Evolutionary conservation across 441 rosid genomes (phyloP).

Genomic region (Adansonia grandidieri): DNA sequence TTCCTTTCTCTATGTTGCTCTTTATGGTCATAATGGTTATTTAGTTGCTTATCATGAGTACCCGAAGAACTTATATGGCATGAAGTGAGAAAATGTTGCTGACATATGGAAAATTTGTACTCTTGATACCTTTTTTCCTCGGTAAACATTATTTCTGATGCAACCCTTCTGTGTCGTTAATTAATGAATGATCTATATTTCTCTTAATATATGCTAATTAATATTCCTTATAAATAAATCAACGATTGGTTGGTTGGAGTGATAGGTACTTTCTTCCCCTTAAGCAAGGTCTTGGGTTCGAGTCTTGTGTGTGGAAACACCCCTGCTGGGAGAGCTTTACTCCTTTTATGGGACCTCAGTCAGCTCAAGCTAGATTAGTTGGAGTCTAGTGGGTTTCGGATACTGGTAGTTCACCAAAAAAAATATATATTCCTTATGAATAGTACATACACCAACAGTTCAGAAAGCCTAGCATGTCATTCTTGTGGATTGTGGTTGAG

Average conservation of each 20-base stretch:
- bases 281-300: too few species aligned
- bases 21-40: slow-evolving; percentile 21
- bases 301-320: too few species aligned
- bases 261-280: too few species aligned
- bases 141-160: not conserved
- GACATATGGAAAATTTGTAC: slow-evolving; percentile 7
- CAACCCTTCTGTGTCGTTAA: not conserved
- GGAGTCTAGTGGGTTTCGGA: too few species aligned
- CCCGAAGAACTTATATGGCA: not conserved
- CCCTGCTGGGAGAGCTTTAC: too few species aligned
- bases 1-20: slow-evolving; percentile 22
- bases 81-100: not conserved
- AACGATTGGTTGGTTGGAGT: too few species aligned
- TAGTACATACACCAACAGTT: not conserved
- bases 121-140: not conserved
- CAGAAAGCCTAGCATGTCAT: not conserved
- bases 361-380: too few species aligned
- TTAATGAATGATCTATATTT: not conserved
- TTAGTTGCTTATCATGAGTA: not conserved
- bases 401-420: too few species aligned
- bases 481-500: not conserved
- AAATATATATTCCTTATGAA: too few species aligned
- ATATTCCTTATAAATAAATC: not conserved
- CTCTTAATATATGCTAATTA: not conserved
- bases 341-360: too few species aligned